These are phyloP conservation scores for Globisporangium acanthophoron DNA, from an alignment of 352 stramenopile species.

Conservation along the genomic window DNA sequence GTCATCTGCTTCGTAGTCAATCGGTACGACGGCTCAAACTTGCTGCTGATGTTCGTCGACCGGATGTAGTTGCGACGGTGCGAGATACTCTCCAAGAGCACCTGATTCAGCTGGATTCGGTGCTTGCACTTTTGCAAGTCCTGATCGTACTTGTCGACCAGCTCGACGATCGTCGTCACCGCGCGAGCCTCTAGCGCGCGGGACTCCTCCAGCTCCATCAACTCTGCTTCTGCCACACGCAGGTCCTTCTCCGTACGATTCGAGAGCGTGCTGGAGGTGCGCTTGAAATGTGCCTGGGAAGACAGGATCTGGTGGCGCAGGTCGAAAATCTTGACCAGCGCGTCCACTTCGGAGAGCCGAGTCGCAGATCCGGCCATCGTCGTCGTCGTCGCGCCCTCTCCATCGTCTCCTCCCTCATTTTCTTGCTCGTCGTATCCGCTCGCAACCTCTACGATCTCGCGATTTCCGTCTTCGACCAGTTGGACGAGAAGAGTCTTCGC, in stretches of 20 bases:
- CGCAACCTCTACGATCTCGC: constrained; percentile 28
- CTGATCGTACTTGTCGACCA: constrained; percentile 48
- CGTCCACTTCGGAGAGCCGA: constrained; percentile 52
- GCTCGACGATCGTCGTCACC: constrained; percentile 43
- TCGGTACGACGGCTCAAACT: constrained; percentile 66
- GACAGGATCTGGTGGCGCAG: constrained; percentile 71
- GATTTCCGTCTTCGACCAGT: constrained; percentile 51
- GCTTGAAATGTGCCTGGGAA: constrained; percentile 59
- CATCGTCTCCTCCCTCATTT: constrained; percentile 20
- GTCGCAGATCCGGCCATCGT: too few relatives aligned
- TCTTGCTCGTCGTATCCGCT: constrained; percentile 10
- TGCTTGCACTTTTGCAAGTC: constrained; percentile 49
- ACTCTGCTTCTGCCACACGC: constrained; percentile 39
- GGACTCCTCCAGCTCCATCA: constrained; percentile 59
- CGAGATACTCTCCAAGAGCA: constrained; percentile 58
- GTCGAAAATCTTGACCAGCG: constrained; percentile 66
- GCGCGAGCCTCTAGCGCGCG: constrained; percentile 30
- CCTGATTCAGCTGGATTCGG: constrained; percentile 46
- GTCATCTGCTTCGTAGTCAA: constrained; percentile 63
- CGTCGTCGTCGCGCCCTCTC: constrained; percentile 11
- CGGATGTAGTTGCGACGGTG: constrained; percentile 64
- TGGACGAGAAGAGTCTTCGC: constrained; percentile 64
- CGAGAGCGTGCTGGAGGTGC: constrained; percentile 39
- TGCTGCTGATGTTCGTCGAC: constrained; percentile 50
- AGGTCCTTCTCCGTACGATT: constrained; percentile 56